Evolutionary conservation across 345 rosid species (phyloP).

Genomic region (Clausena lansium): DNA sequence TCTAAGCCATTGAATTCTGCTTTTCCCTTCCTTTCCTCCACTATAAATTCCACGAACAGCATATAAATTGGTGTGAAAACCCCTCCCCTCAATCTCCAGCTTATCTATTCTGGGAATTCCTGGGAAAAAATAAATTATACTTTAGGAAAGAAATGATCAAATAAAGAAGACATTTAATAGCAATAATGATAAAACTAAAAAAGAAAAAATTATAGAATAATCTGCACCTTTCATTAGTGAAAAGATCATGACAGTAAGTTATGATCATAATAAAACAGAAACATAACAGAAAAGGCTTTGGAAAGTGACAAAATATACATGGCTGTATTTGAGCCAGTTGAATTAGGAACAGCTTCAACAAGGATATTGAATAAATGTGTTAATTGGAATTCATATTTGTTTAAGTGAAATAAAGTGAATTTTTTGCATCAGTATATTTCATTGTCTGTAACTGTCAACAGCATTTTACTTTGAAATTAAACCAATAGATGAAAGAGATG

Average conservation of each 20-base stretch:
- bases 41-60: conserved; percentile 77
- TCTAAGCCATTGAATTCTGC: conserved; percentile 94
- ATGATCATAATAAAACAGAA: neutral
- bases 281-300: neutral
- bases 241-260: conserved; percentile 1
- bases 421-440: neutral
- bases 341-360: neutral
- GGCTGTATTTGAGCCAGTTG: neutral
- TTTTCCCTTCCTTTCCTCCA: conserved; percentile 98
- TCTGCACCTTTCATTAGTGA: neutral
- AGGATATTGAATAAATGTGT: neutral
- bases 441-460: neutral
- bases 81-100: conserved; percentile 94
- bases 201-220: neutral
- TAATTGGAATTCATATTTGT: neutral
- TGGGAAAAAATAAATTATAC: conserved; percentile 20
- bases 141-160: neutral
- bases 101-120: conserved; percentile 86
- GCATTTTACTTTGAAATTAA: neutral
- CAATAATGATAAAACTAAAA: neutral
- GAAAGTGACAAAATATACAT: neutral
- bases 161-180: neutral
- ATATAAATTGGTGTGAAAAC: conserved; percentile 89
- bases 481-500: neutral
- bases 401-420: neutral